Percentiles rank a stretch among this genome's conserved stretches.
These are phyloP conservation scores for Trichocomaceae sp. DNA, from an alignment of 2,329 filamentous ascomycete species.

Conservation along the genomic window DNA sequence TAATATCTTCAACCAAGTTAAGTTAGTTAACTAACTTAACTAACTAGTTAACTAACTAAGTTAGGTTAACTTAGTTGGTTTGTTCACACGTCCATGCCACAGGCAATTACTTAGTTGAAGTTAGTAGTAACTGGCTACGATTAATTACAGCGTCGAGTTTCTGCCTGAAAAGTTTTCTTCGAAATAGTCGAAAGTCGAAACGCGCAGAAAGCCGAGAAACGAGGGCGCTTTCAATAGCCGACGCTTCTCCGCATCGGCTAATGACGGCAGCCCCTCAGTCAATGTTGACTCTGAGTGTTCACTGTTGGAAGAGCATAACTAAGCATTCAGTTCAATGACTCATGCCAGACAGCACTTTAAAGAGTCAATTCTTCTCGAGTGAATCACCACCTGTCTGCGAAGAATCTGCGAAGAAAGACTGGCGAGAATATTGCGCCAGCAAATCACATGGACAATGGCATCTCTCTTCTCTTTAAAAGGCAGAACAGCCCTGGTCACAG, in stretches of 20 bases:
- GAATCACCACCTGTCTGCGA: not conserved
- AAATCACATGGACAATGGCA: slow-evolving; percentile 17
- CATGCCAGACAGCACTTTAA: not conserved
- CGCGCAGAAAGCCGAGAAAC: not conserved
- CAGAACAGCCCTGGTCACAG: slow-evolving; percentile 41
- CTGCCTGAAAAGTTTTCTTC: not conserved
- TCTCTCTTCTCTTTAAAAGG: slow-evolving; percentile 37
- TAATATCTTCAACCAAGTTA: not conserved
- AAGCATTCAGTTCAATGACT: not conserved
- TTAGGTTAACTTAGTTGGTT: no score
- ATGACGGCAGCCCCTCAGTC: slow-evolving; percentile 14
- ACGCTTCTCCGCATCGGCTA: slow-evolving; percentile 15
- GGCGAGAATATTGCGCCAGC: not conserved
- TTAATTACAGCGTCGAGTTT: no score
- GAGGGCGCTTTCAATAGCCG: slow-evolving; percentile 17
- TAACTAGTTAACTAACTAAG: no score
- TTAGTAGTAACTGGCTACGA: no score
- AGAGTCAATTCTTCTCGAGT: not conserved
- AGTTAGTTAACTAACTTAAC: no score
- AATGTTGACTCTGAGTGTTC: not conserved
- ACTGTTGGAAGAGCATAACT: not conserved
- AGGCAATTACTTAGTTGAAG: no score
- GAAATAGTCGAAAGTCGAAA: not conserved
- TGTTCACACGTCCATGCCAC: no score
- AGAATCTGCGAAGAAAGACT: not conserved